A percentile compares a stretch with the other conserved stretches of the same genome.
Evolutionary conservation across 2,329 filamentous ascomycete species (phyloP).

Genomic region (Colletotrichum godetiae): DNA sequence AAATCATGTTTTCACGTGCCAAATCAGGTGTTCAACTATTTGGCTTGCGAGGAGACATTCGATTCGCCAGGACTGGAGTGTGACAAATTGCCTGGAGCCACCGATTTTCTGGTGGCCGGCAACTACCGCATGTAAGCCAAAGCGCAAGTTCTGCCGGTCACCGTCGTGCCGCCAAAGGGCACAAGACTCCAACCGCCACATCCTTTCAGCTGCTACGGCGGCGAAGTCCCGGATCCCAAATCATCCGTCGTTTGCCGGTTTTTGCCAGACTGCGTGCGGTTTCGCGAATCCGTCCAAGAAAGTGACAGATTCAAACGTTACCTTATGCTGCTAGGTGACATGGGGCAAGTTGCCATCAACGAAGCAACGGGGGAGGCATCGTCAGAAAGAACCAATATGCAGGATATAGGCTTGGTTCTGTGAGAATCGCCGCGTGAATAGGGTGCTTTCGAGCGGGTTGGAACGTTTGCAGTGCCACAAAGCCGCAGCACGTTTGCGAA

Average conservation of each 20-base stretch:
- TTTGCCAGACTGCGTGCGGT: not conserved
- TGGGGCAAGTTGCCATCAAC: not conserved
- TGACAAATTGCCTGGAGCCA: not conserved
- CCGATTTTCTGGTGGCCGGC: not conserved
- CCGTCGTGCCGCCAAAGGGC: not conserved
- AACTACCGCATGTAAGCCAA: not conserved
- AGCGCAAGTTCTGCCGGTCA: not conserved
- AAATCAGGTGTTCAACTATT: not conserved
- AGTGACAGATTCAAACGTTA: not conserved
- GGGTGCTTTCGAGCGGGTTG: not conserved
- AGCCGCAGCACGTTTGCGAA: not conserved
- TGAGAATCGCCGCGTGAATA: not conserved
- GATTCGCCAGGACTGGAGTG: not conserved
- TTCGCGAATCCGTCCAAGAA: not conserved
- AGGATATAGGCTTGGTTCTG: not conserved
- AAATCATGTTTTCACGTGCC: not conserved
- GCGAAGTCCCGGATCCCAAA: not conserved
- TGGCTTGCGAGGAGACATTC: not conserved
- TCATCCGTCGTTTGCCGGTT: not conserved
- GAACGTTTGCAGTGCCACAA: not conserved
- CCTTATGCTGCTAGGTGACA: not conserved
- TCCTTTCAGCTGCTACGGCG: not conserved
- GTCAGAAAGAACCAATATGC: not conserved
- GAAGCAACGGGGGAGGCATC: no score
- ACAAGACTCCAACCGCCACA: not conserved